Conservation (phyloP, 2,329 filamentous ascomycete genomes). For the Allantophomopsis cytisporea region DNA sequence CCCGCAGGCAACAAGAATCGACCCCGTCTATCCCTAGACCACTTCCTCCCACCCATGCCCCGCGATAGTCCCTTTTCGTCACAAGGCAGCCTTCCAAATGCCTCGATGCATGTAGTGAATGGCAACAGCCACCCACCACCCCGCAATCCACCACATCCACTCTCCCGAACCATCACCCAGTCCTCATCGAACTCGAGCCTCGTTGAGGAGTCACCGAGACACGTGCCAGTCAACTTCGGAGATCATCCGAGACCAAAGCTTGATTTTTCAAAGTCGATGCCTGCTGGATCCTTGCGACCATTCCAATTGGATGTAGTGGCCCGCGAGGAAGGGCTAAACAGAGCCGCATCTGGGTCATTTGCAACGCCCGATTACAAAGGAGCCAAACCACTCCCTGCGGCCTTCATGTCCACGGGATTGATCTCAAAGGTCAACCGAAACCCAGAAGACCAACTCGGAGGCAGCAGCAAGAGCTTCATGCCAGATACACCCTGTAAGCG, state of each 20-base stretch:
- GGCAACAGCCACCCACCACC: slow-evolving; percentile 4
- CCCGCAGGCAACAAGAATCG: slow-evolving; percentile 36
- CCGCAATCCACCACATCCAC: slow-evolving; percentile 56
- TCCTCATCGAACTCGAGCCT: slow-evolving; percentile 75
- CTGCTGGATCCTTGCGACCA: slow-evolving; percentile 45
- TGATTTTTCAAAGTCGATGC: slow-evolving; percentile 65
- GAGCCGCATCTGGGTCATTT: slow-evolving; percentile 30
- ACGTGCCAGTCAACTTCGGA: slow-evolving; percentile 39
- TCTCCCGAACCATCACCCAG: slow-evolving; percentile 76
- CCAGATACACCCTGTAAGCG: slow-evolving; percentile 97
- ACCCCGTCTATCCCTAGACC: slow-evolving; percentile 67
- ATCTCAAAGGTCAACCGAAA: slow-evolving; percentile 90
- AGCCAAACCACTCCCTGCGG: slow-evolving; percentile 63
- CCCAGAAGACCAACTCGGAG: slow-evolving; percentile 43
- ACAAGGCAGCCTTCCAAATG: slow-evolving; percentile 34
- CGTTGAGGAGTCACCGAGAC: slow-evolving; percentile 57
- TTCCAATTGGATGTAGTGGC: slow-evolving; percentile 22
- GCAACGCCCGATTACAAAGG: slow-evolving; percentile 69
- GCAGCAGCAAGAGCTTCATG: slow-evolving; percentile 47
- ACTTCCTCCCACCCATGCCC: slow-evolving; percentile 52
- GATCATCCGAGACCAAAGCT: slow-evolving; percentile 35
- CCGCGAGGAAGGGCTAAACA: slow-evolving; percentile 23
- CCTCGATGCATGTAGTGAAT: slow-evolving; percentile 36
- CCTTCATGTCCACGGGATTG: slow-evolving; percentile 88
- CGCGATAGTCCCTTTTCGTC: slow-evolving; percentile 52